Evolutionary conservation across 257 asterid genomes (phyloP).

Genomic region (Lantana camara): DNA sequence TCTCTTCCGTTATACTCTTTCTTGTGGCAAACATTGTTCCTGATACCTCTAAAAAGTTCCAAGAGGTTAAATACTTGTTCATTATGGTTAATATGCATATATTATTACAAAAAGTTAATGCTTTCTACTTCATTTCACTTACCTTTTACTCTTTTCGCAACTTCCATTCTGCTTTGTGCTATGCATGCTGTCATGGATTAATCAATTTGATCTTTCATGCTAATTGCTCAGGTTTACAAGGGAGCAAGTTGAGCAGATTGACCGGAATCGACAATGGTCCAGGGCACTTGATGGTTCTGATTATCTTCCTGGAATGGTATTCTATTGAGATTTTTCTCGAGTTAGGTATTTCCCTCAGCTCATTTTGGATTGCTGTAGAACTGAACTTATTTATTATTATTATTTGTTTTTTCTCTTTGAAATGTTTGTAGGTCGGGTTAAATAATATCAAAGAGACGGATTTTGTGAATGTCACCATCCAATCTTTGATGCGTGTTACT

Average conservation of each 20-base stretch:
- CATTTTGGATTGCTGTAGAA: too few relatives aligned
- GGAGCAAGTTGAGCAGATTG: conserved; percentile 78
- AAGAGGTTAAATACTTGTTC: neutral
- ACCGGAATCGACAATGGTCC: conserved; percentile 87
- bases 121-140: conserved; percentile 5
- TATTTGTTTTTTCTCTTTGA: conserved; percentile 10
- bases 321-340: conserved; percentile 13
- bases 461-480: conserved; percentile 93
- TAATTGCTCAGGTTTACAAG: conserved; percentile 62
- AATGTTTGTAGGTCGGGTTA: conserved; percentile 78
- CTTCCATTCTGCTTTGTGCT: conserved; percentile 16
- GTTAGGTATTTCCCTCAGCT: too few relatives aligned
- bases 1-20: neutral
- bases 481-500: conserved; percentile 96
- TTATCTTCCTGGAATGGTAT: conserved; percentile 99
- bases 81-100: conserved; percentile 7
- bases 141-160: neutral
- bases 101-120: neutral
- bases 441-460: conserved; percentile 96
- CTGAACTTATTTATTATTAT: conserved; percentile 10
- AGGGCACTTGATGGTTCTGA: conserved; percentile 99
- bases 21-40: neutral
- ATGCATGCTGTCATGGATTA: conserved; percentile 5
- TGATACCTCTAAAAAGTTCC: neutral
- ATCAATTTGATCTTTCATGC: conserved; percentile 9